Base-by-base conservation (phyloP, 768 basidiomycete species). In the Boletus sp. region DNA sequence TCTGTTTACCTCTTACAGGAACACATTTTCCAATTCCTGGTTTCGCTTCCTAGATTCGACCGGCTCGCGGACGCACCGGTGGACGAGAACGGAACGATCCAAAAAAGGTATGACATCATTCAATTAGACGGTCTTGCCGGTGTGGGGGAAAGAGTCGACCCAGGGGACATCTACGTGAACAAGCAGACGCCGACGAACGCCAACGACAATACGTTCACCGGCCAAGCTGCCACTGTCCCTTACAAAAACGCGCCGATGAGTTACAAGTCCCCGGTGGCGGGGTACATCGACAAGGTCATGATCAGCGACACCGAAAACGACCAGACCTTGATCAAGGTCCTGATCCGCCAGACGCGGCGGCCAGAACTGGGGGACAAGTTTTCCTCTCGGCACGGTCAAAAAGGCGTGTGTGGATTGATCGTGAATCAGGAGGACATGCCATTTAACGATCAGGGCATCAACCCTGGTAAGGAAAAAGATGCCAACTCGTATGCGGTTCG, bases 381-480 rank as follows among this genome's bases (percentile, higher is more conserved):
- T 73, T 98, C 95, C 40, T 94, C 92, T 3, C 78, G 97, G 62
- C 97, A 99, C 69, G 97, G 97, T 45, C 97, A 99, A 76, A 99
- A 99, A 75, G 97, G 97, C 56, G 97, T 99, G 11, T 98, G 96
- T 75, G 97, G 97, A 28, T 75, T 99, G 72, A 98, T 99, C 70
- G 97, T 99, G 53, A 96, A 96, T 65, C 97, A 99, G 67, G 94
- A 94, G 65, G 97, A 99, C 73, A 87, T 99, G 92, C 97, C 96
- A 2, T 99, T 99, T 79, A 97, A 97, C 66, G 95, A 98, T 74
- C 90, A 94, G 71, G 97, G 97, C 24, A 94, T 98, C 63, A 86
- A 83, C 66, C 95, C 93, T 47, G 92, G 92, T 90, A 7, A 46
- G 11, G 1, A 46, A 46, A 46, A 73, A 58, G 80, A 45, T 28